phyloP scores from a whole-genome alignment of 495 filamentous ascomycete species.

The Terfezia claveryi region DNA sequence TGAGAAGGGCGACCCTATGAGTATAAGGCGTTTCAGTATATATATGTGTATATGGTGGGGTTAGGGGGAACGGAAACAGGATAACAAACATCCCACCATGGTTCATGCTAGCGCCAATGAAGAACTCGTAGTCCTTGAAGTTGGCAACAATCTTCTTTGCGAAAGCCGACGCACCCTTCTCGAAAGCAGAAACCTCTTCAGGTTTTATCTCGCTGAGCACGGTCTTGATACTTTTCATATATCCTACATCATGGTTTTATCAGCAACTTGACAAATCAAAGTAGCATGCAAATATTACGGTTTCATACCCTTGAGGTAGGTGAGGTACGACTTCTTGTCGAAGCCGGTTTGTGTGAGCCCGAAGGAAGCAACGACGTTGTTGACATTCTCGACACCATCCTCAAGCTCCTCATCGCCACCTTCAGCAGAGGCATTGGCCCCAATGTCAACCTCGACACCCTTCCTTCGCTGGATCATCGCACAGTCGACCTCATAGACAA shows the following conservation, averaged over 20 bases:
- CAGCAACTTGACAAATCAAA: neutral
- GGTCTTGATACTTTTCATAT: slow-evolving; percentile 71
- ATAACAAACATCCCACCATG: slow-evolving; percentile 63
- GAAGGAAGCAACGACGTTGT: slow-evolving; percentile 88
- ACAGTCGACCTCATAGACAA: slow-evolving; percentile 76
- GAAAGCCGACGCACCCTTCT: slow-evolving; percentile 44
- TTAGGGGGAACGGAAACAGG: neutral
- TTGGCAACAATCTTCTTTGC: slow-evolving; percentile 57
- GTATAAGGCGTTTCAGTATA: slow-evolving; percentile 8
- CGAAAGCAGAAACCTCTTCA: slow-evolving; percentile 50
- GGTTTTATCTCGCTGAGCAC: slow-evolving; percentile 40
- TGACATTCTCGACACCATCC: slow-evolving; percentile 52
- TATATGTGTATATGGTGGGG: neutral
- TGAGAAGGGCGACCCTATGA: slow-evolving; percentile 68
- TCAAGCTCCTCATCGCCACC: slow-evolving; percentile 49
- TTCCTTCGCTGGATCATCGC: slow-evolving; percentile 49
- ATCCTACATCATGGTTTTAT: slow-evolving; percentile 29
- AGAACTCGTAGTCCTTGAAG: slow-evolving; percentile 91
- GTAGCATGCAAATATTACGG: neutral
- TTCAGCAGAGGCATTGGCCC: slow-evolving; percentile 93
- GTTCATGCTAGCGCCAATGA: slow-evolving; percentile 76
- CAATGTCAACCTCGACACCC: slow-evolving; percentile 61
- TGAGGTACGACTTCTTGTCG: slow-evolving; percentile 67
- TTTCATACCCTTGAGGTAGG: slow-evolving; percentile 56
- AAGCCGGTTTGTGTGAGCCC: slow-evolving; percentile 52